phyloP scores from a whole-genome alignment of 2,329 filamentous ascomycete species.

The Neoarthrinium moseri region DNA sequence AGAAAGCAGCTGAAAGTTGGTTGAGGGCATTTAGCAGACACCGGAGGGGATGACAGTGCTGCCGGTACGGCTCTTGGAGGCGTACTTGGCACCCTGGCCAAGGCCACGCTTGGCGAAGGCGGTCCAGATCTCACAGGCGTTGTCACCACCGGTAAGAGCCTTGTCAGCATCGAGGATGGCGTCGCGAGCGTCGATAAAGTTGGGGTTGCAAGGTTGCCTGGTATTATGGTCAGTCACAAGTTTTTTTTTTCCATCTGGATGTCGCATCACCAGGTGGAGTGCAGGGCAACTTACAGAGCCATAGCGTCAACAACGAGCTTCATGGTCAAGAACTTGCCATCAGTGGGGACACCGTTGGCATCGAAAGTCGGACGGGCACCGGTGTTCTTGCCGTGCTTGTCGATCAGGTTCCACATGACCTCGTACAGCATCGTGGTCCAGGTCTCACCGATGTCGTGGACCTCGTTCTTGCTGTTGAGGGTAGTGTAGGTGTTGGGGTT shows the following conservation, averaged over 20 bases:
- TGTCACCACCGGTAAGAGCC: slow-evolving; percentile 44
- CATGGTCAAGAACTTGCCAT: slow-evolving; percentile 46
- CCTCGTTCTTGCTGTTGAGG: slow-evolving; percentile 32
- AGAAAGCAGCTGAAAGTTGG: neutral
- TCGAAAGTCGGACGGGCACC: slow-evolving; percentile 33
- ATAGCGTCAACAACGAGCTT: slow-evolving; percentile 48
- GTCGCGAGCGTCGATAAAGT: slow-evolving; percentile 45
- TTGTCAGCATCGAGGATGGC: slow-evolving; percentile 49
- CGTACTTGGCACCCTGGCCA: slow-evolving; percentile 32
- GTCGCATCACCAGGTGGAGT: neutral
- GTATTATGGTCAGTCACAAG: neutral
- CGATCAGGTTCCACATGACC: slow-evolving; percentile 52
- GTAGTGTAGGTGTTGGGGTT: slow-evolving; percentile 46
- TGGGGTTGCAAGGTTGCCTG: slow-evolving; percentile 49
- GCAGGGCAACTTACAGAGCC: slow-evolving; percentile 33
- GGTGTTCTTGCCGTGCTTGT: slow-evolving; percentile 47
- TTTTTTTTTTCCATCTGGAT: slow-evolving; percentile 1
- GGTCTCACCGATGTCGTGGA: slow-evolving; percentile 45
- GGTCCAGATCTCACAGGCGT: slow-evolving; percentile 47
- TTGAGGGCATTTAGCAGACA: slow-evolving; percentile 25
- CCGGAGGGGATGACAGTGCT: slow-evolving; percentile 27
- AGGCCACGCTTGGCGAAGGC: slow-evolving; percentile 51
- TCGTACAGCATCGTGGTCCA: slow-evolving; percentile 53
- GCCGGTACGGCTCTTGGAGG: slow-evolving; percentile 20
- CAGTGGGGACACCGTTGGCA: slow-evolving; percentile 40